Evolutionary conservation across 169 alveolate genomes (phyloP).

Genomic region (Miamiensis avidus): DNA sequence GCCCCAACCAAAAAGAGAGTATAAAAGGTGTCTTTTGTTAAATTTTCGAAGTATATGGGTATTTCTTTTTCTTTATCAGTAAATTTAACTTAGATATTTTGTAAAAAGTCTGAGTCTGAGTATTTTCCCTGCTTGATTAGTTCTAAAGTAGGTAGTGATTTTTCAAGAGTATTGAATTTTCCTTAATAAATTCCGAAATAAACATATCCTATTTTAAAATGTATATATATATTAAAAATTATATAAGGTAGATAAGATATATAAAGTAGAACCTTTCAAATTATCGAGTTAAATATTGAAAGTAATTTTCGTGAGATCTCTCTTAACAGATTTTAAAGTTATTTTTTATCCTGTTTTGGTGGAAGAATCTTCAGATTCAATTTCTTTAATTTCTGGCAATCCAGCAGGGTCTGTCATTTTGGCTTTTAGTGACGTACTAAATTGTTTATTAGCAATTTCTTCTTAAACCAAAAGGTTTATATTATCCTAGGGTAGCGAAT

Average conservation of each 20-base stretch:
- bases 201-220: background rate
- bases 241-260: too few relatives aligned
- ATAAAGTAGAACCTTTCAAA: background rate
- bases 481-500: background rate
- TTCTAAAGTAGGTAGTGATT: background rate
- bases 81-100: background rate
- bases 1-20: background rate
- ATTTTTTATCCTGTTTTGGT: too few relatives aligned
- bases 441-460: too few relatives aligned
- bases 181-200: background rate
- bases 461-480: background rate
- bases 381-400: too few relatives aligned
- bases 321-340: too few relatives aligned
- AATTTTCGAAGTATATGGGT: background rate
- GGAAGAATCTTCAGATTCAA: too few relatives aligned
- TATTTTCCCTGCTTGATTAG: background rate
- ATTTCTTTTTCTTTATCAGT: background rate
- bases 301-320: too few relatives aligned
- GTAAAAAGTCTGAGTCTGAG: background rate
- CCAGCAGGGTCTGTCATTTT: background rate
- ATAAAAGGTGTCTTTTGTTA: background rate
- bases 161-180: background rate
- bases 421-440: background rate
- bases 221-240: too few relatives aligned
- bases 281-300: too few relatives aligned